Base-by-base conservation (phyloP, 1,139 yeast species). In the Taiozyma onychis region DNA sequence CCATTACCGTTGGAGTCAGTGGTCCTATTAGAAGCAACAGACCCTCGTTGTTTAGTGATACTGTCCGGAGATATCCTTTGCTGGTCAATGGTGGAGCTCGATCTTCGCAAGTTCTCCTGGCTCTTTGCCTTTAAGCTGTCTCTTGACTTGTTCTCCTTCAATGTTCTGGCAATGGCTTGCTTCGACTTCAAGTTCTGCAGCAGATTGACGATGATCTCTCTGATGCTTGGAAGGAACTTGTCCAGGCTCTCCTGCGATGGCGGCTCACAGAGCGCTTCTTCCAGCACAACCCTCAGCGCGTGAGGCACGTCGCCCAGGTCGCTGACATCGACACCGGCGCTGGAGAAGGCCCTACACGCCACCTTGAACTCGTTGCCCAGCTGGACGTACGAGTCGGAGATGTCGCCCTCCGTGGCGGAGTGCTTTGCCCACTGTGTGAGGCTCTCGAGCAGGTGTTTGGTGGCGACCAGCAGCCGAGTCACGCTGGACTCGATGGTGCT, bases 361-460 rank as follows among this genome's bases (percentile, higher is more conserved):
- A 88, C 81, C 59, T 95, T 83, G 71, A 90, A 95, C 67, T 93
- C 97, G 65, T 93, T 93, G 0, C 99, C 99, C 39, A 95, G 75
- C 57, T 83, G 85, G 14, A 95, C 99, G 65, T 90, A 95, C 6
- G 93, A 88, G 64, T 90, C 91, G 3, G 97, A 88, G 3, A 95
- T 97, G 57, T 81, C 89, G 52, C 81, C 81, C 50, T 91, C 98
- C 39, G 85, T 78, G 3, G 89, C 91, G 37, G 79, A 78, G 30
- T 80, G 81, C 53, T 83, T 77, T 1, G 99, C 93, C 99, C 99
- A 95, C 56, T 83, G 90, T 0, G 96, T 89, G 49, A 95, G 72
- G 37, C 90, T 80, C 60, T 88, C 96, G 16, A 93, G 73, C 16
- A 95, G 73, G 54, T 88, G 93, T 61, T 91, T 91, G 1, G 98